A percentile compares a stretch with the other conserved stretches of the same genome.
phyloP scores from a whole-genome alignment of 164 flowering plant genomes.

The Buxus sempervirens region DNA sequence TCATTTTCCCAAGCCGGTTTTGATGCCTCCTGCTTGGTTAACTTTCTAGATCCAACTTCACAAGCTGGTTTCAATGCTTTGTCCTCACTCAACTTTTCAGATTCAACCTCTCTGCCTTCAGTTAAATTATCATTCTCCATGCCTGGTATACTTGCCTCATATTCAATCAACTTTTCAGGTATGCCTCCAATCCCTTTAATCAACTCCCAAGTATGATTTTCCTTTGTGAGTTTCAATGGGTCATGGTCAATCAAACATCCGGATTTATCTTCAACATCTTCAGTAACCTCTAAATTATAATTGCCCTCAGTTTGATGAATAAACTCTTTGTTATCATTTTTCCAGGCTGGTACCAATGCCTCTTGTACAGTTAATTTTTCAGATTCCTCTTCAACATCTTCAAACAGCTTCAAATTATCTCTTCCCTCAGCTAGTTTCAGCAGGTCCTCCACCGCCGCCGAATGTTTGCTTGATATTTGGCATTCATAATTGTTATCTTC shows the following conservation, averaged over 20 bases:
- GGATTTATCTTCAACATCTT: neutral
- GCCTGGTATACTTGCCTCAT: neutral
- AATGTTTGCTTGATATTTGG: too few species aligned
- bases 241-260: neutral
- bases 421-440: too few species aligned
- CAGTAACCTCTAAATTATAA: neutral
- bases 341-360: neutral
- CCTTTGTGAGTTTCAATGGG: too few species aligned
- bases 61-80: too few species aligned
- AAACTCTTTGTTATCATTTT: neutral
- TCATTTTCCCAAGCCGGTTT: too few species aligned
- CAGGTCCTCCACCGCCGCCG: too few species aligned
- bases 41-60: too few species aligned
- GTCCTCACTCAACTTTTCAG: too few species aligned
- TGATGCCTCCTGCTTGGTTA: too few species aligned
- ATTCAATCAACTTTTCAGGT: neutral
- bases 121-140: neutral
- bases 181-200: conserved; percentile 3
- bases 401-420: neutral
- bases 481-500: too few species aligned
- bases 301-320: neutral
- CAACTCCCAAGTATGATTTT: neutral
- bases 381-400: neutral
- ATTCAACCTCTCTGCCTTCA: neutral
- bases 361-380: neutral